Evolutionary conservation across 2,329 filamentous ascomycete species (phyloP), one percentile per base, ranked within the genome.

Genomic region (Clarireedia homoeocarpa): DNA sequence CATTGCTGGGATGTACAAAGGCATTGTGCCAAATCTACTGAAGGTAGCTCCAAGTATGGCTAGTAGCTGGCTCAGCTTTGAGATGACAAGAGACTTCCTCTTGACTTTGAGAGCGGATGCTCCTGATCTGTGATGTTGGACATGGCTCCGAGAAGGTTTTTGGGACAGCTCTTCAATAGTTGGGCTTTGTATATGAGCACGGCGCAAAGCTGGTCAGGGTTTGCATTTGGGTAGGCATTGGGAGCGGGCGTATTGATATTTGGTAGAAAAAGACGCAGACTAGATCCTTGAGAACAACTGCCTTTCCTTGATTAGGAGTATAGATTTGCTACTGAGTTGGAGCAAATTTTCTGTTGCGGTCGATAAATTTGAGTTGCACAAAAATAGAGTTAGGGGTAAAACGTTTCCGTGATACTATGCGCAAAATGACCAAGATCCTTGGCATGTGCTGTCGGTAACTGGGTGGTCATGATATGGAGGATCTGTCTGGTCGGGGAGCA

Each of bases 1-100:
- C 30, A 40, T 92, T 53, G 79, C 79, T 58, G 94, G 94, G 51
- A 74, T 99, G 45, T 99, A 97, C 78, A 99, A 97, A 72, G 94
- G 94, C 55, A 92, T 99, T 63, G 83, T 91, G 15, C 94, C 94
- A 0, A 99, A 99, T 67, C 77, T 99, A 23, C 81, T 99, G 59
- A 99, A 99, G 73, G 94, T 99, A 15, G 92, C 94, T 6, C 94
- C 94, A 3, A 97, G 91, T 71, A 99, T 99, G 92, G 94, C 94
- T 15, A 95, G 91, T 65, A 96, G 89, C 72, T 99, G 94, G 92
- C 81, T 97, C 59, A 96, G 91, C 72, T 99, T 95, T 70, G 94
- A 99, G 74, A 76, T 97, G 70, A 92, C 89, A 7, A 82, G 94
- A 62, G 94, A 99, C 72, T 87, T 95, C 68, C 74, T 97, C 42